phyloP scores from a whole-genome alignment of 371 early-diverging fungal genomes.

The Circinella minor region DNA sequence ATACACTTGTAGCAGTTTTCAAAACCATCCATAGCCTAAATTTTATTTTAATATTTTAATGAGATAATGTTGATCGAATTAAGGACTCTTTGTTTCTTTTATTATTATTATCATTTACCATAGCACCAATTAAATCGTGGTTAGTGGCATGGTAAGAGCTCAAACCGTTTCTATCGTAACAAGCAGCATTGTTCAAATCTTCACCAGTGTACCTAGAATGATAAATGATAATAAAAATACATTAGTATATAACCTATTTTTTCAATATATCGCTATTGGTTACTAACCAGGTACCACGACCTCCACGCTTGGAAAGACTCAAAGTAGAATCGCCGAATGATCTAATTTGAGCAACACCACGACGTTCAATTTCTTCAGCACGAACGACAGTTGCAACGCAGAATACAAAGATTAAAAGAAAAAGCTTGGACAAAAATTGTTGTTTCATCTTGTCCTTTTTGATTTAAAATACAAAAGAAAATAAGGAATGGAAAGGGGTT shows the following conservation, averaged over 20 bases:
- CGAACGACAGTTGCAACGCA: neutral
- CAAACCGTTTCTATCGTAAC: constrained; percentile 54
- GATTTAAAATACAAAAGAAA: constrained; percentile 2
- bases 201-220: constrained; percentile 45
- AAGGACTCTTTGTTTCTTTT: neutral
- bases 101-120: constrained; percentile 34
- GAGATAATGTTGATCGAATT: no score
- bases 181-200: constrained; percentile 56
- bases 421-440: constrained; percentile 10
- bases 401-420: constrained; percentile 14
- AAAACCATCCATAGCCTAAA: constrained; percentile 51
- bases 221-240: no score
- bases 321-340: constrained; percentile 27
- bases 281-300: constrained; percentile 50
- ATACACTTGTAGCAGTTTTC: constrained; percentile 58
- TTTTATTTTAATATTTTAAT: neutral
- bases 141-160: constrained; percentile 40
- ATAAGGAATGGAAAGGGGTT: constrained; percentile 16
- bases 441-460: constrained; percentile 7
- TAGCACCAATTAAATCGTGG: constrained; percentile 53
- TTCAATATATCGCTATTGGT: neutral
- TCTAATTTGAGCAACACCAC: constrained; percentile 47
- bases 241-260: neutral
- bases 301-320: constrained; percentile 37
- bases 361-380: constrained; percentile 30